Evolutionary conservation across 2,329 filamentous ascomycete species (phyloP).

Genomic region (Leptoxyphium fumago): DNA sequence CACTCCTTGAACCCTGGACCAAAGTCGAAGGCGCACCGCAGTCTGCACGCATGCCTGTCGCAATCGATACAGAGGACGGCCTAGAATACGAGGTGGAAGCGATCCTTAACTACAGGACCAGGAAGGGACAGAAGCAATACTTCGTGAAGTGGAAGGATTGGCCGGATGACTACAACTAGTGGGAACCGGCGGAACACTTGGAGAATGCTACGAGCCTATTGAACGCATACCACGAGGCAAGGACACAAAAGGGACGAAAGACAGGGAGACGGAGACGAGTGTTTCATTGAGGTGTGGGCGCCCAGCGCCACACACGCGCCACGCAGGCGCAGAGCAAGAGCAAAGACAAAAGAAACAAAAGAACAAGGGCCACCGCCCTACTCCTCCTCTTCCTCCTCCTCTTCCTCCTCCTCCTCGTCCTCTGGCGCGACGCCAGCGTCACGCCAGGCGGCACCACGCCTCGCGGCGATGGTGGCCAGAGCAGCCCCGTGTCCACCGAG

Average conservation of each 20-base stretch:
- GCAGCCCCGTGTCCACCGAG: not conserved
- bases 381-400: not conserved
- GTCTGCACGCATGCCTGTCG: not conserved
- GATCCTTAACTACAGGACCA: not conserved
- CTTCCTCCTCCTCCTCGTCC: not conserved
- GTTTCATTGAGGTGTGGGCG: no score
- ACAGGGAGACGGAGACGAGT: no score
- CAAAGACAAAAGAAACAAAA: not conserved
- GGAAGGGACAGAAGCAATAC: not conserved
- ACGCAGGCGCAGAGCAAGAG: not conserved
- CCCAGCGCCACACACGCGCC: no score
- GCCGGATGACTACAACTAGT: not conserved
- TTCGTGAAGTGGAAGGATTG: constrained; percentile 1
- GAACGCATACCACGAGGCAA: no score
- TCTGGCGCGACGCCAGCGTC: not conserved
- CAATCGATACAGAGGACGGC: not conserved
- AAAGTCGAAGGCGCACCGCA: not conserved
- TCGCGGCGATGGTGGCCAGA: not conserved
- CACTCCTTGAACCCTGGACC: not conserved
- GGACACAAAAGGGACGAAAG: no score
- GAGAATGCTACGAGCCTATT: not conserved
- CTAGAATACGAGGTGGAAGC: not conserved
- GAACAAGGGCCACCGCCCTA: not conserved
- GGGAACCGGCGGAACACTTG: not conserved
- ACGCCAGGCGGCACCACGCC: not conserved